phyloP scores from a whole-genome alignment of 2,329 filamentous ascomycete species.

The Alternaria sp. region DNA sequence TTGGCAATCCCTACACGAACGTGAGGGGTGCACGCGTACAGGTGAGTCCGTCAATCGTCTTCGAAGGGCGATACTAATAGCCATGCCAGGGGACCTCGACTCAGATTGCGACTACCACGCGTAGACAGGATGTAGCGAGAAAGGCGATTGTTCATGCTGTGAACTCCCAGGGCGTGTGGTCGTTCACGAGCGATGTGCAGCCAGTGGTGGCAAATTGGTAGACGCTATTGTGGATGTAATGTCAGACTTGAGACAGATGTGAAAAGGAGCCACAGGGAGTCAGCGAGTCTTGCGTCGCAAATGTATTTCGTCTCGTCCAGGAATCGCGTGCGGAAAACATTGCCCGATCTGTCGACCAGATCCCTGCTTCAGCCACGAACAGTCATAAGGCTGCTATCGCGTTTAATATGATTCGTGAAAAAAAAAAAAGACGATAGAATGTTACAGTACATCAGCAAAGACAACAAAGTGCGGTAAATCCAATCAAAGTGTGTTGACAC shows the following conservation, averaged over 20 bases:
- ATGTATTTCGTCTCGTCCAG: neutral
- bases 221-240: neutral
- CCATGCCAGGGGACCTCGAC: neutral
- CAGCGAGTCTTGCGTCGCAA: neutral
- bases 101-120: constrained; percentile 1
- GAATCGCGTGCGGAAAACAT: neutral
- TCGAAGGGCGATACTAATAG: neutral
- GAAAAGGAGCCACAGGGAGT: neutral
- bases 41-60: neutral
- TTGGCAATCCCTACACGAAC: constrained; percentile 7
- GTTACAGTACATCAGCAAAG: neutral
- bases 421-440: neutral
- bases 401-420: no score
- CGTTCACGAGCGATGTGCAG: constrained; percentile 4
- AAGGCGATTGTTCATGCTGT: constrained; percentile 11
- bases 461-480: neutral
- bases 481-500: neutral
- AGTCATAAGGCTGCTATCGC: neutral
- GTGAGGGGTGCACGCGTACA: constrained; percentile 11
- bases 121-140: constrained; percentile 1
- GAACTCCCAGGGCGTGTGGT: constrained; percentile 11
- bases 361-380: neutral
- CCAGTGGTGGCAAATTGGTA: constrained; percentile 8
- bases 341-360: constrained; percentile 2
- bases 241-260: no score